Base-by-base conservation (phyloP, 306 rosid genomes). In the Gynostemma pentaphyllum region DNA sequence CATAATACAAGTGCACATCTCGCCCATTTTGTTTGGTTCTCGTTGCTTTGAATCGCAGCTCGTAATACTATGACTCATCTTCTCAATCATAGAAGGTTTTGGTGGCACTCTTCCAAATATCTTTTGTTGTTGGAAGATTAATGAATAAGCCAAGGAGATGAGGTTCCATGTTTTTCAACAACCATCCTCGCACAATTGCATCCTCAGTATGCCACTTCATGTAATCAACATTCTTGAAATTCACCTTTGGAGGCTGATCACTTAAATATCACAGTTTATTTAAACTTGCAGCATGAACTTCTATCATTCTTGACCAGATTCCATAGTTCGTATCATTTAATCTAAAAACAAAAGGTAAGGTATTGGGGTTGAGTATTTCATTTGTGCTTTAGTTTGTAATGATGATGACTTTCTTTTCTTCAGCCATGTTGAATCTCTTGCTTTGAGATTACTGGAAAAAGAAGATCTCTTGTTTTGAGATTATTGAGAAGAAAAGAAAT, bases 71-170 rank as follows among this genome's bases (percentile, higher is more conserved):
- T 2, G 62, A 66, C 10, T 47, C 27, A 34, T 66, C 70, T 13
- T 14, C 18, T 10, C 59, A 60, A 66, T 66, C 70, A 37, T 48
- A 66, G 7, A 19, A 50, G 10, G 70, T 66, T 4, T 60, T 66
- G 5, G 70, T 27, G 36, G 23, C 46, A 22, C 4, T 10, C 12
- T 41, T 51, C 51, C 67, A 62, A 9, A 62, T 51, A 34, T 19
- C 4, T 21, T 42, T 62, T 2, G 67, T 51, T 18, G 67, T 62
- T 5, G 67, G 51, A 41, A 62, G 29, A 9, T 39, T 13, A 42
- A 62, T 40, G 21, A 39, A 62, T 8, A 21, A 21, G 29, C 52
- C 28, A 5, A 62, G 40, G 21, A 62, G 22, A 4, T 9, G 4
- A 8, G 36, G 67, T 10, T 62, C 67, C 67, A 41, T 62, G 53